Percentiles rank a stretch among this genome's conserved stretches.
Conservation (phyloP, 805 yeast genomes). For the Spathaspora sp. region DNA sequence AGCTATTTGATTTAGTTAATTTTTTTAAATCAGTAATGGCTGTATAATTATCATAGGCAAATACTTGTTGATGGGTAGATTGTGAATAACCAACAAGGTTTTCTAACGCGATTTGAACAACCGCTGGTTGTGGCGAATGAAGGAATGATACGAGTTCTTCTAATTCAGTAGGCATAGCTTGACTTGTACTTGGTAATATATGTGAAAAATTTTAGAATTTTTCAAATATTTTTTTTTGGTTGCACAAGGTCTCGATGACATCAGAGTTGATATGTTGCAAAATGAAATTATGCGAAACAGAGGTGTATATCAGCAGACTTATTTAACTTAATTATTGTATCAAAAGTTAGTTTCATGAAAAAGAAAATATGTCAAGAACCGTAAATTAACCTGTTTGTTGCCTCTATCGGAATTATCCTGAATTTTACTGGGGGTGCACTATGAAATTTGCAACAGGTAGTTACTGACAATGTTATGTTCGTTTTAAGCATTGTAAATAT, state of each 20-base stretch:
- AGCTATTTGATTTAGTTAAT: constrained; percentile 43
- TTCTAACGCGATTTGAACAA: constrained; percentile 80
- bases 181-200: not conserved
- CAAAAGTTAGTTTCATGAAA: no score
- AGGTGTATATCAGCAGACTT: no score
- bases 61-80: constrained; percentile 62
- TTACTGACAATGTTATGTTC: no score
- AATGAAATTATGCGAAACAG: no score
- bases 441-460: no score
- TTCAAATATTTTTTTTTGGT: constrained; percentile 1
- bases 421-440: no score
- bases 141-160: constrained; percentile 70
- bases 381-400: no score
- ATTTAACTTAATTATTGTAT: no score
- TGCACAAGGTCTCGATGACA: not conserved
- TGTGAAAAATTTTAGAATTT: constrained; percentile 2
- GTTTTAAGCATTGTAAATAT: no score
- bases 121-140: constrained; percentile 76
- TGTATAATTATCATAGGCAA: constrained; percentile 63
- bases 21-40: constrained; percentile 71
- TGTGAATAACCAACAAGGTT: constrained; percentile 78
- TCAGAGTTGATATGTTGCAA: not conserved
- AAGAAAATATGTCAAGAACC: no score
- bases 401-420: no score
- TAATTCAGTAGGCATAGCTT: constrained; percentile 40